Evolutionary conservation across 2,329 filamentous ascomycete genomes (phyloP), one percentile per base, ranked within the genome.

Genomic region (Chaetomiaceae sp.): DNA sequence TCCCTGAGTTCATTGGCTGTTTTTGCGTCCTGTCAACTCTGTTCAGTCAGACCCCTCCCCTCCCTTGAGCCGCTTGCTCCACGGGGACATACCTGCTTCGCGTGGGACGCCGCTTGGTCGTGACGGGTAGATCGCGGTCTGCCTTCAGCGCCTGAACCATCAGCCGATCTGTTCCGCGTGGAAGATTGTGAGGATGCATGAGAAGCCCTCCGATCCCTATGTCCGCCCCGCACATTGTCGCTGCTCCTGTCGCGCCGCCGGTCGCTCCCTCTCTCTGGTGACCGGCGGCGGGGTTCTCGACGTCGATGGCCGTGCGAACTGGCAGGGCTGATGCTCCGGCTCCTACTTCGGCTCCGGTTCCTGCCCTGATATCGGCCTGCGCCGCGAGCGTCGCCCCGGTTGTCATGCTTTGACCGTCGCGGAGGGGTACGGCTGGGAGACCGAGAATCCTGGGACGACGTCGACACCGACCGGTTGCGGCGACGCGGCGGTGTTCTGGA

Each of bases 131-230:
- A 57, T 62, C 54, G 60, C 52, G 59, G 58, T 65, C 66, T 70
- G 60, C 66, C 64, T 65, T 71, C 63, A 66, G 68, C 65, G 65
- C 69, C 67, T 60, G 65, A 71, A 73, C 65, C 65, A 78, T 81
- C 77, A 80, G 73, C 75, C 62, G 70, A 72, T 65, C 68, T 76
- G 64, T 70, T 64, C 68, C 67, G 71, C 60, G 63, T 62, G 62
- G 68, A 69, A 63, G 71, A 68, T 60, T 66, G 65, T 63, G 71
- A 72, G 60, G 75, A 74, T 61, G 68, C 68, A 53, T 74, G 74
- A 53, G 76, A 77, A 54, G 68, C 69, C 61, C 72, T 73, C 54
- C 68, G 71, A 45, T 52, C 45, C 50, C 51, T 44, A 36, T 48
- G 59, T 57, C 60, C 65, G 47, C 53, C 67, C 55, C 61, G 64